Evolutionary conservation across 2,329 filamentous ascomycete genomes (phyloP).

Genomic region (Penicillium expansum): DNA sequence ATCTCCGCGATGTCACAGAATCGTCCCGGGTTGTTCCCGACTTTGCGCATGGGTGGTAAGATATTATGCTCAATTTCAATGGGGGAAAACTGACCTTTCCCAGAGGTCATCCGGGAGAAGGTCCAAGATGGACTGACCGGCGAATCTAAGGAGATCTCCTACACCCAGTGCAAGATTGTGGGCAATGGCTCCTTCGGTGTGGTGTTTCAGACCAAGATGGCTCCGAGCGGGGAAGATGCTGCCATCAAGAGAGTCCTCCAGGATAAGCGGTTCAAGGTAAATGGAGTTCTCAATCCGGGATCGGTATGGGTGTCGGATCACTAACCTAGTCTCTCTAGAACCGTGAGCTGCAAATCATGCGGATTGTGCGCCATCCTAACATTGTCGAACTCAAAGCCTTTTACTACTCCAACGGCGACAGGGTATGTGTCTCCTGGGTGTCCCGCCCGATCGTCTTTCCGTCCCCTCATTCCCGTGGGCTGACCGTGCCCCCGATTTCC

Average conservation of each 20-base stretch:
- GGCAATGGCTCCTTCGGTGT: slow-evolving; percentile 98
- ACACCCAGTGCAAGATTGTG: slow-evolving; percentile 99
- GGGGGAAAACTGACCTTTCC: slow-evolving; percentile 14
- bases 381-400: slow-evolving; percentile 99
- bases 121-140: slow-evolving; percentile 97
- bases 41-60: slow-evolving; percentile 97
- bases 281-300: slow-evolving; percentile 17
- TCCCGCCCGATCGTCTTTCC: neutral
- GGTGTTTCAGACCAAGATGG: slow-evolving; percentile 98
- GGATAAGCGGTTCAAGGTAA: slow-evolving; percentile 98
- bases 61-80: slow-evolving; percentile 17
- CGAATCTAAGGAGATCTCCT: slow-evolving; percentile 94
- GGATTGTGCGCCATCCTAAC: slow-evolving; percentile 97
- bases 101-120: slow-evolving; percentile 97
- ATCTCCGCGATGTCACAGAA: slow-evolving; percentile 74
- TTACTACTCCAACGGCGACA: slow-evolving; percentile 98
- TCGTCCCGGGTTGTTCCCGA: slow-evolving; percentile 82
- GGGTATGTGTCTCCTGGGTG: slow-evolving; percentile 59
- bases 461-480: slow-evolving; percentile 3
- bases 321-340: slow-evolving; percentile 62
- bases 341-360: slow-evolving; percentile 98
- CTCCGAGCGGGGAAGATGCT: slow-evolving; percentile 95
- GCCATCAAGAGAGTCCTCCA: slow-evolving; percentile 98
- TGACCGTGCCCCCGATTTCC: slow-evolving; percentile 1
- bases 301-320: slow-evolving; percentile 9